These are phyloP conservation scores for Myotisia sp. DNA, from an alignment of 2,329 filamentous ascomycete genomes.

Conservation along the genomic window DNA sequence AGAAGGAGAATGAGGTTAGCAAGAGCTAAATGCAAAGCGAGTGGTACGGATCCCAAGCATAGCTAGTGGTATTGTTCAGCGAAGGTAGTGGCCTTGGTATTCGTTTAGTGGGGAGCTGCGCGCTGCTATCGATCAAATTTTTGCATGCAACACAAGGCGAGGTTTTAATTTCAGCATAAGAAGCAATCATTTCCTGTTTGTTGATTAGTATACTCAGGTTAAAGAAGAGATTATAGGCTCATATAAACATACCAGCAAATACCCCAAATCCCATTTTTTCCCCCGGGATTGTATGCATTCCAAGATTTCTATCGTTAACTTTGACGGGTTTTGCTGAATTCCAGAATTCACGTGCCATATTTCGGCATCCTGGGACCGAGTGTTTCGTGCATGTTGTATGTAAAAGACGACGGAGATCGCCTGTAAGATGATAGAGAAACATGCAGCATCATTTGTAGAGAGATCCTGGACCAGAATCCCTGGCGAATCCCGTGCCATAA, in stretches of 20 bases:
- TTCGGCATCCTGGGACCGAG: constrained; percentile 8
- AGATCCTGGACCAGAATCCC: constrained; percentile 19
- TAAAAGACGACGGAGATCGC: constrained; percentile 24
- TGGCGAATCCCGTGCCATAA: constrained; percentile 16
- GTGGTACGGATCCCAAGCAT: constrained; percentile 25
- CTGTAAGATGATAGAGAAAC: constrained; percentile 18
- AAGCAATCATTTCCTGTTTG: constrained; percentile 28
- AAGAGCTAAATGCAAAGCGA: constrained; percentile 15
- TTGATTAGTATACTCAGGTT: constrained; percentile 5
- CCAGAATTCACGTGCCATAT: constrained; percentile 23
- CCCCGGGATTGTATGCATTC: constrained; percentile 23
- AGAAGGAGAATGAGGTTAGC: neutral
- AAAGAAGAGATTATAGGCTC: neutral
- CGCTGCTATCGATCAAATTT: constrained; percentile 24
- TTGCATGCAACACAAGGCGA: constrained; percentile 27
- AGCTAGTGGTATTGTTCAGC: constrained; percentile 12
- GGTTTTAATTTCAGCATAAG: constrained; percentile 28
- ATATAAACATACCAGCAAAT: constrained; percentile 23
- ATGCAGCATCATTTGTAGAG: constrained; percentile 14
- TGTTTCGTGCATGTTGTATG: constrained; percentile 17
- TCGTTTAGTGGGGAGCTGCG: constrained; percentile 28
- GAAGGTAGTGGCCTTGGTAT: constrained; percentile 14
- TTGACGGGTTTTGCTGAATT: constrained; percentile 17
- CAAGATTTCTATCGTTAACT: constrained; percentile 23
- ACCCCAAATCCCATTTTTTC: constrained; percentile 27